phyloP scores from a whole-genome alignment of 768 basidiomycete genomes.

The Leccinum incarnatum region DNA sequence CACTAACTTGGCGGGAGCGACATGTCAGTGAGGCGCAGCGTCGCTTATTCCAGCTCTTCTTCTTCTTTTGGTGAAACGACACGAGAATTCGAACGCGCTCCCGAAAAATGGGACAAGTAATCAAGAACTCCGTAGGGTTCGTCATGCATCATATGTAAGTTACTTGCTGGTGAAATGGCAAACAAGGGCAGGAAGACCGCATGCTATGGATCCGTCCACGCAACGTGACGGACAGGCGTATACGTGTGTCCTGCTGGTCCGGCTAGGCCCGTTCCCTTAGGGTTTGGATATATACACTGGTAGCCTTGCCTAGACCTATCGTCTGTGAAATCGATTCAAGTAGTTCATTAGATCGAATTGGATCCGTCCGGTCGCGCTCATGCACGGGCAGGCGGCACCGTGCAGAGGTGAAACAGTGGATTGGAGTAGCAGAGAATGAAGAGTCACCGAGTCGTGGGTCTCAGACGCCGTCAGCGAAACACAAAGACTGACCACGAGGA shows the following conservation, averaged over 20 bases:
- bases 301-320: background rate
- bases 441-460: background rate
- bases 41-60: background rate
- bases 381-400: background rate
- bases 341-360: background rate
- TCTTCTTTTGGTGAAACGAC: background rate
- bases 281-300: background rate
- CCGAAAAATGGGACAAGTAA: background rate
- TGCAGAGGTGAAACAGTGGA: background rate
- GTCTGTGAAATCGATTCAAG: background rate
- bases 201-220: no score
- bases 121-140: background rate
- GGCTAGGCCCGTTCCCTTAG: background rate
- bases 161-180: background rate
- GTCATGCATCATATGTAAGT: background rate
- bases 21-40: background rate
- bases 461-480: background rate
- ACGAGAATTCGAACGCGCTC: background rate
- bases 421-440: background rate
- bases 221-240: background rate
- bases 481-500: conserved; percentile 6
- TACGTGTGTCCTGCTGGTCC: background rate
- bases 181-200: no score
- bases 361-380: conserved; percentile 19
- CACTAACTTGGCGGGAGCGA: background rate